These are phyloP conservation scores for Mortierella sp. DNA, from an alignment of 371 early-diverging fungal genomes.

Conservation along the genomic window DNA sequence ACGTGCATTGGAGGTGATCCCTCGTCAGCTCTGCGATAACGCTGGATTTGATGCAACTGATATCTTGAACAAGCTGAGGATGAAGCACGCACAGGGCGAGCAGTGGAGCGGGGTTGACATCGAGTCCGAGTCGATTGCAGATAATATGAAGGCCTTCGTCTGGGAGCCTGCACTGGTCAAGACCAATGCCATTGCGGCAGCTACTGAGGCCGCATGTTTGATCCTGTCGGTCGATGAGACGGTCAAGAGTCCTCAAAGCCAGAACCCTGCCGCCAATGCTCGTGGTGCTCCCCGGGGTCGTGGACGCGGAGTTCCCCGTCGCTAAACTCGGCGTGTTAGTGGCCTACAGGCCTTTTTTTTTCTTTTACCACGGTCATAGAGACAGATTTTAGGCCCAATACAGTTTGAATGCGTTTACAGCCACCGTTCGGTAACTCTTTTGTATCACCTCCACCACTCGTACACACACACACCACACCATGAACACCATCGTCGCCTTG, in stretches of 20 bases:
- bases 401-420: no score
- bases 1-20: slow-evolving; percentile 98
- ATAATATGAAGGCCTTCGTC: slow-evolving; percentile 95
- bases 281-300: slow-evolving; percentile 63
- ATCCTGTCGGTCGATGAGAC: slow-evolving; percentile 98
- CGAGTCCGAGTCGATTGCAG: slow-evolving; percentile 87
- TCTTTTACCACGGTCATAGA: background rate
- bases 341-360: no score
- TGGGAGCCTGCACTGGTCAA: slow-evolving; percentile 99
- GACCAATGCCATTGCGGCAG: slow-evolving; percentile 95
- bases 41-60: slow-evolving; percentile 99
- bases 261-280: slow-evolving; percentile 68
- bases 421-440: no score
- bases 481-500: slow-evolving; percentile 83
- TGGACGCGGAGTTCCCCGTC: slow-evolving; percentile 73
- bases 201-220: slow-evolving; percentile 97
- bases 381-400: no score
- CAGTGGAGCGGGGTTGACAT: slow-evolving; percentile 97
- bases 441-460: background rate
- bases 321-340: slow-evolving; percentile 39
- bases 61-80: slow-evolving; percentile 96
- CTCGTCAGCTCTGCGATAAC: slow-evolving; percentile 98
- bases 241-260: slow-evolving; percentile 78
- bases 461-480: slow-evolving; percentile 30
- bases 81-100: slow-evolving; percentile 91